Percentiles rank a stretch among this genome's conserved stretches.
phyloP scores from a whole-genome alignment of 768 basidiomycete species.

The Cystofilobasidium ferigula region DNA sequence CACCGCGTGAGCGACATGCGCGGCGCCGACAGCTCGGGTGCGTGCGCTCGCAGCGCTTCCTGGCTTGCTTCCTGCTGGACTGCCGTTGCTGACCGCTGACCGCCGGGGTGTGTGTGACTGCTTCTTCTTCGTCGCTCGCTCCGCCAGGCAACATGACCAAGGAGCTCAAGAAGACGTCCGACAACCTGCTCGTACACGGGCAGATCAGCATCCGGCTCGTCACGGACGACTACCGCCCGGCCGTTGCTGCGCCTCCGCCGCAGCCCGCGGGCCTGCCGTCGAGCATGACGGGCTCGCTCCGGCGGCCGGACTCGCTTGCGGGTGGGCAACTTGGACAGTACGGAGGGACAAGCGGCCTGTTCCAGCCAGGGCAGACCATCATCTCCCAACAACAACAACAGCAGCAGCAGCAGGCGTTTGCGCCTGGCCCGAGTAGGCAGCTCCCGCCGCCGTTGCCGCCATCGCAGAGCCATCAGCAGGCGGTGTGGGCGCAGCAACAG shows the following conservation, averaged over 20 bases:
- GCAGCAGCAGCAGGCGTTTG: neutral
- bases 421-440: no score
- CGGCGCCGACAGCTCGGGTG: conserved; percentile 59
- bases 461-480: no score
- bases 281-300: conserved; percentile 21
- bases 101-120: neutral
- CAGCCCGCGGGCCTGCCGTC: conserved; percentile 56
- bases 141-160: conserved; percentile 83
- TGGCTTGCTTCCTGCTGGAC: no score
- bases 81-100: no score
- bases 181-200: conserved; percentile 93
- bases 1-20: conserved; percentile 78
- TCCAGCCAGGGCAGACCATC: no score
- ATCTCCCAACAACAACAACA: neutral
- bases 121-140: neutral
- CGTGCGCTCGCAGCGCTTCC: no score
- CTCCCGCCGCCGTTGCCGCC: no score
- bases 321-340: no score
- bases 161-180: conserved; percentile 94
- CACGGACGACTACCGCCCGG: conserved; percentile 52
- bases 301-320: neutral
- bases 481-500: no score
- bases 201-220: conserved; percentile 94
- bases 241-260: conserved; percentile 66
- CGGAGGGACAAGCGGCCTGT: neutral